phyloP scores from a whole-genome alignment of 2,329 filamentous ascomycete species.

The Aspergillus pseudoterreus region DNA sequence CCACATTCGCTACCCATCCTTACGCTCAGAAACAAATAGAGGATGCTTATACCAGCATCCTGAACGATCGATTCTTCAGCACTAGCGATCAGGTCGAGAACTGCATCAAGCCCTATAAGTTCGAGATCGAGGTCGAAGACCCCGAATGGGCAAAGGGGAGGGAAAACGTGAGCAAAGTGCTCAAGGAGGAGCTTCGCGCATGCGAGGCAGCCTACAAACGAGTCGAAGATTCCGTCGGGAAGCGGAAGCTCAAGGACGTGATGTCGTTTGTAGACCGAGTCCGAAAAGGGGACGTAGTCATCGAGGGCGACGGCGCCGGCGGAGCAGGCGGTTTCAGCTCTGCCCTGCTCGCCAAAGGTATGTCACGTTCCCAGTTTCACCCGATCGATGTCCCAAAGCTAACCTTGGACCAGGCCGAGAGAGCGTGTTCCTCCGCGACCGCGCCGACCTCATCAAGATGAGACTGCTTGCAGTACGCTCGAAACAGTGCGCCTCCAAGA shows the following conservation, averaged over 20 bases:
- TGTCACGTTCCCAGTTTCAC: conserved; percentile 18
- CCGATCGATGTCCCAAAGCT: conserved; percentile 4
- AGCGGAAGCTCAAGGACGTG: conserved; percentile 82
- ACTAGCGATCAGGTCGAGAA: conserved; percentile 98
- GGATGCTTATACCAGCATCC: conserved; percentile 81
- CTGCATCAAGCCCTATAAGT: conserved; percentile 98
- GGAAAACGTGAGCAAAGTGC: conserved; percentile 72
- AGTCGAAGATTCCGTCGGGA: conserved; percentile 74
- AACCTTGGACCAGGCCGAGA: conserved; percentile 64
- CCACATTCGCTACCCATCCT: conserved; percentile 84
- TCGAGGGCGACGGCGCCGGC: conserved; percentile 77
- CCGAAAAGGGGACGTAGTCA: conserved; percentile 74
- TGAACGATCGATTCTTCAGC: conserved; percentile 93
- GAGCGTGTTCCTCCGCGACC: conserved; percentile 88
- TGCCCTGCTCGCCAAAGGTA: conserved; percentile 77
- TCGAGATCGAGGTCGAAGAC: conserved; percentile 91
- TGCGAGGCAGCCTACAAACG: conserved; percentile 74
- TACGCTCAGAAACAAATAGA: conserved; percentile 91
- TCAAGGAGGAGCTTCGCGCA: conserved; percentile 84
- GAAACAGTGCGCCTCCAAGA: conserved; percentile 76
- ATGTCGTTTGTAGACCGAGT: conserved; percentile 88
- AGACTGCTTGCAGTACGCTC: conserved; percentile 83
- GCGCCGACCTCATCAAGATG: conserved; percentile 86
- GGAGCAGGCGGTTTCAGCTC: conserved; percentile 93
- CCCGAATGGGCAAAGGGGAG: conserved; percentile 82